These are phyloP conservation scores for Pulveroboletus sp. DNA, from an alignment of 768 basidiomycete genomes.

Conservation along the genomic window DNA sequence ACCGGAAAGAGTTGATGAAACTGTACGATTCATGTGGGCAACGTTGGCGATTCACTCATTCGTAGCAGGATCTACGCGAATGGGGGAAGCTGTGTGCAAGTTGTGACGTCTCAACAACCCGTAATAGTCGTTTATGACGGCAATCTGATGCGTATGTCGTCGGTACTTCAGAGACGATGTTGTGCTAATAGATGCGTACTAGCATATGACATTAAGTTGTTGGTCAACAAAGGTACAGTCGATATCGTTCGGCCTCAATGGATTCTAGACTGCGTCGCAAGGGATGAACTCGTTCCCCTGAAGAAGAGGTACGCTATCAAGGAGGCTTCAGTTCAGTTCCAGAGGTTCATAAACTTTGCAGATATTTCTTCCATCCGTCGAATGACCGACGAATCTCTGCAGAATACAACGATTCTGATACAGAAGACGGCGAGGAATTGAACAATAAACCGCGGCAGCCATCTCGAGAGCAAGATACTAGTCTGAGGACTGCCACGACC, in stretches of 20 bases:
- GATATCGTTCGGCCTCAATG: slow-evolving; percentile 80
- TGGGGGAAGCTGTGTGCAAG: slow-evolving; percentile 62
- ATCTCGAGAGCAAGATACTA: slow-evolving; percentile 18
- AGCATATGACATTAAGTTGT: slow-evolving; percentile 69
- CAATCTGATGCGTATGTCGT: slow-evolving; percentile 54
- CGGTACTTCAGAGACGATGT: background rate
- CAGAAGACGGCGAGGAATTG: slow-evolving; percentile 28
- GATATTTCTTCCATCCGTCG: slow-evolving; percentile 79
- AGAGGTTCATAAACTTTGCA: slow-evolving; percentile 22
- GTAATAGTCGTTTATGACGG: slow-evolving; percentile 67
- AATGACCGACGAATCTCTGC: slow-evolving; percentile 41
- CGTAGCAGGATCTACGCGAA: slow-evolving; percentile 58
- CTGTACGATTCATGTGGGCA: slow-evolving; percentile 39
- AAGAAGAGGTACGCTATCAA: slow-evolving; percentile 51
- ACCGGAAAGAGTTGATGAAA: slow-evolving; percentile 66
- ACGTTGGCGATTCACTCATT: slow-evolving; percentile 1
- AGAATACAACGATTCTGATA: slow-evolving; percentile 47
- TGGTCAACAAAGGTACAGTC: slow-evolving; percentile 64
- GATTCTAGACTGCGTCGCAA: slow-evolving; percentile 73
- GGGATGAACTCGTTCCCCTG: slow-evolving; percentile 53
- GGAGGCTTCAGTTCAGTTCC: background rate
- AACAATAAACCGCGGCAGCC: slow-evolving; percentile 4
- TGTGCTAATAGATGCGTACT: background rate
- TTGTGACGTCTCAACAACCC: slow-evolving; percentile 50
- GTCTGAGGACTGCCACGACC: background rate